Evolutionary conservation across 495 filamentous ascomycete species (phyloP), one percentile per base, ranked within the genome.

Genomic region (Aspergillus saccharolyticus): DNA sequence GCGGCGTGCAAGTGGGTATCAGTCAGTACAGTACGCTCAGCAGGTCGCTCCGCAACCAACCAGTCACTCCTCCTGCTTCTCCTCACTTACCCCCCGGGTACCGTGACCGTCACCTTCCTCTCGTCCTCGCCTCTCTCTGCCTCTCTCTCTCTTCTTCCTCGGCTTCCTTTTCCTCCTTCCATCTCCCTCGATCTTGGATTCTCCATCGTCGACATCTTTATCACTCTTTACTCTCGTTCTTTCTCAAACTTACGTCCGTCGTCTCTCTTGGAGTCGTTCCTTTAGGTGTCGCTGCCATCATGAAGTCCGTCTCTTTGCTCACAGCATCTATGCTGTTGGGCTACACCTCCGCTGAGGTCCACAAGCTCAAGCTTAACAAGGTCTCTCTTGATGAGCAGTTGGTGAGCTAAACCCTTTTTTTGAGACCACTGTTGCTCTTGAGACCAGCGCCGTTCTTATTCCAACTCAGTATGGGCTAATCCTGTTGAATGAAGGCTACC

Each of bases 351-450:
- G 91, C 89, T 58, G 89, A 85, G 67, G 80, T 94, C 44, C 90
- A 96, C 81, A 93, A 89, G 81, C 83, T 96, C 80, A 95, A 95
- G 81, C 85, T 99, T 64, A 88, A 96, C 82, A 99, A 99, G 85
- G 78, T 97, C 53, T 89, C 95, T 58, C 80, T 97, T 42, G 80
- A 87, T 20, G 89, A 97, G 72, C 93, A 97, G 76, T 83, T 99
- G 66, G 92, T 95, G 80, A 66, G 88, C n/a, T 80, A 25, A 53
- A 58, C 52, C 33, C 7, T 15, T n/a, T n/a, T n/a, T n/a, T n/a
- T 30, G 15, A 52, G 53, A 16, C 42, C 25, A 14, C 48, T 42
- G 18, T 47, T 55, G 28, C 10, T 21, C 18, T 53, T 28, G 7
- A 18, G 14, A 10, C 14, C 33, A 39, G 33, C 33, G 7, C 33